A percentile compares a stretch with the other conserved stretches of the same genome.
phyloP scores from a whole-genome alignment of 2,329 filamentous ascomycete species.

The Dendrostoma leiphaemia region DNA sequence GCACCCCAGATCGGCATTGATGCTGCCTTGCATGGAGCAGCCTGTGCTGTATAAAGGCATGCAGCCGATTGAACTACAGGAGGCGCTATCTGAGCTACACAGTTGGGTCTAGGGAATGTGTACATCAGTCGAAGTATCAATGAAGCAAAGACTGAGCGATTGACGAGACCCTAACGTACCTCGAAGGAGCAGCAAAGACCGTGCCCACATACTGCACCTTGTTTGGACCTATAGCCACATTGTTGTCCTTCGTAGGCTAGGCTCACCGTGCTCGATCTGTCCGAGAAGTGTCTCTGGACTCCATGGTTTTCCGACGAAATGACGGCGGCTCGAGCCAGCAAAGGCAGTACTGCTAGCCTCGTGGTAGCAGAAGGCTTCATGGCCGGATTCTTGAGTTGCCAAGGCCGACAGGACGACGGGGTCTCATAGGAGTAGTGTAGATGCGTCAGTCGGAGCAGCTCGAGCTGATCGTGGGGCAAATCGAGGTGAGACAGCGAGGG shows the following conservation, averaged over 20 bases:
- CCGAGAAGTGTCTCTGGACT: background rate
- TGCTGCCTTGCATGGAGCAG: background rate
- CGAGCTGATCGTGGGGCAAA: too few relatives aligned
- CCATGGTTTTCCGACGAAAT: background rate
- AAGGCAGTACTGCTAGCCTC: background rate
- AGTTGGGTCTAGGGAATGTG: background rate
- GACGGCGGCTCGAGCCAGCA: background rate
- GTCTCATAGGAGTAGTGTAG: too few relatives aligned
- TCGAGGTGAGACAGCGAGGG: too few relatives aligned
- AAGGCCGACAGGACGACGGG: too few relatives aligned
- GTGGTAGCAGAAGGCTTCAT: too few relatives aligned
- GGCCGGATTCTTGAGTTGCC: too few relatives aligned
- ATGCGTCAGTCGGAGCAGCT: too few relatives aligned
- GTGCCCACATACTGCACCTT: background rate
- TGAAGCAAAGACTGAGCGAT: background rate
- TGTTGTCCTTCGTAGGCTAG: background rate
- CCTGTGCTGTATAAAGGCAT: constrained; percentile 10
- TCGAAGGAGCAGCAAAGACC: constrained; percentile 5
- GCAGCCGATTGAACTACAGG: constrained; percentile 4
- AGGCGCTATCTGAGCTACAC: constrained; percentile 2
- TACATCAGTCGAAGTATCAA: background rate
- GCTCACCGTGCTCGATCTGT: too few relatives aligned
- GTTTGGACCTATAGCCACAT: background rate
- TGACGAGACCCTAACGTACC: background rate
- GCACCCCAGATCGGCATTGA: background rate